A percentile compares a stretch with the other conserved stretches of the same genome.
Evolutionary conservation across 2,329 filamentous ascomycete genomes (phyloP).

Genomic region (Fusarium circinatum): DNA sequence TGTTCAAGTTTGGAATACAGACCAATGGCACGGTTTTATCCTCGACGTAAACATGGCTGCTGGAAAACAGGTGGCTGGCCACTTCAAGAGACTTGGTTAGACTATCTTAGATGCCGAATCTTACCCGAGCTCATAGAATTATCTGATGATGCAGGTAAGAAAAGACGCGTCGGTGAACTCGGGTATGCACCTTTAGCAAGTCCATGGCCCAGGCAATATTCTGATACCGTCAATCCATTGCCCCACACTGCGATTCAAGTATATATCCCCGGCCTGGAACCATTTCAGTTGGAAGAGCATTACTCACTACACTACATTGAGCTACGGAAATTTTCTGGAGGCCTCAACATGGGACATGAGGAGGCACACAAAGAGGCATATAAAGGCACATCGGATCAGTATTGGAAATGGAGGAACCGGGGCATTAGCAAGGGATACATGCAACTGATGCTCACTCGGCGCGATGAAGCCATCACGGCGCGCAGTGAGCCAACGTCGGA

Average conservation of each 20-base stretch:
- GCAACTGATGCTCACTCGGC: accelerated
- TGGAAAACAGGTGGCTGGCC: not conserved
- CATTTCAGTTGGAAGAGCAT: accelerated
- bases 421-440: not conserved
- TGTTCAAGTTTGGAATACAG: not conserved
- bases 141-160: not conserved
- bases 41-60: accelerated
- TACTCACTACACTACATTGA: accelerated
- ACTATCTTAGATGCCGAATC: too few relatives aligned
- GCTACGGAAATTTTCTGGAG: not conserved
- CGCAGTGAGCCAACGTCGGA: accelerated
- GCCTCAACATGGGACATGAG: not conserved
- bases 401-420: not conserved
- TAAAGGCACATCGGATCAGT: not conserved
- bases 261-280: too few relatives aligned
- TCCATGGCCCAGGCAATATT: too few relatives aligned
- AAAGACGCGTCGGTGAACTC: accelerated
- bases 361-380: not conserved
- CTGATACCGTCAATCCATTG: too few relatives aligned
- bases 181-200: not conserved
- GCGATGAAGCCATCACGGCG: not conserved
- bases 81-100: too few relatives aligned
- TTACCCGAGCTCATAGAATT: not conserved
- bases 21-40: not conserved
- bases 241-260: accelerated